Percentiles rank a stretch among this genome's conserved stretches.
Conservation (phyloP, 352 stramenopile species). For the Globisporangium barbulae region DNA sequence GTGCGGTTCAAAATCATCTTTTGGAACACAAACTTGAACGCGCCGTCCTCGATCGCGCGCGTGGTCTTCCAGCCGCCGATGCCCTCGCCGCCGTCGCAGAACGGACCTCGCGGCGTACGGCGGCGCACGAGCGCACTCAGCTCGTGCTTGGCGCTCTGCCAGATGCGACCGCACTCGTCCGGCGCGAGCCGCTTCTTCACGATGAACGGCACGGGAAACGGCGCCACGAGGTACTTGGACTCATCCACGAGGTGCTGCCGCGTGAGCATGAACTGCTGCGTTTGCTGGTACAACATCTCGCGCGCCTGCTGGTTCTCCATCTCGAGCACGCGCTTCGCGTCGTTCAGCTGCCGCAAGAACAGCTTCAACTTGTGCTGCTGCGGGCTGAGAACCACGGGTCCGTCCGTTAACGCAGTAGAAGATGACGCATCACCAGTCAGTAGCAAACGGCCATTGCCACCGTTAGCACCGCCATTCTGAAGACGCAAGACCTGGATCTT, state of each 20-base stretch:
- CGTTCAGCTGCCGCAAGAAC: slow-evolving; percentile 9
- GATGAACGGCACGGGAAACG: slow-evolving; percentile 17
- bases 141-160: slow-evolving; percentile 13
- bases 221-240: background rate
- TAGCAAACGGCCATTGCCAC: background rate
- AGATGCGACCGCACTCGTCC: slow-evolving; percentile 13
- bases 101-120: background rate
- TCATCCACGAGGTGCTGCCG: slow-evolving; percentile 12
- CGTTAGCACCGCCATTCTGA: background rate
- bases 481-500: slow-evolving; percentile 9
- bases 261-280: slow-evolving; percentile 14
- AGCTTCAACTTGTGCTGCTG: slow-evolving; percentile 5
- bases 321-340: slow-evolving; percentile 5
- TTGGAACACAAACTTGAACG: slow-evolving; percentile 21
- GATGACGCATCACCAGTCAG: background rate
- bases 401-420: background rate
- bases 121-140: slow-evolving; percentile 6
- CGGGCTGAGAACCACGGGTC: background rate
- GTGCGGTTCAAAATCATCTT: slow-evolving; percentile 11
- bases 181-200: slow-evolving; percentile 14
- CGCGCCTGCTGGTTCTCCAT: slow-evolving; percentile 15
- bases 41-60: slow-evolving; percentile 15
- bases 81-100: background rate
- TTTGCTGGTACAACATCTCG: slow-evolving; percentile 10
- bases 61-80: slow-evolving; percentile 18